These are phyloP conservation scores for Aspergillus flavus DNA, from an alignment of 2,329 filamentous ascomycete species.

Conservation along the genomic window DNA sequence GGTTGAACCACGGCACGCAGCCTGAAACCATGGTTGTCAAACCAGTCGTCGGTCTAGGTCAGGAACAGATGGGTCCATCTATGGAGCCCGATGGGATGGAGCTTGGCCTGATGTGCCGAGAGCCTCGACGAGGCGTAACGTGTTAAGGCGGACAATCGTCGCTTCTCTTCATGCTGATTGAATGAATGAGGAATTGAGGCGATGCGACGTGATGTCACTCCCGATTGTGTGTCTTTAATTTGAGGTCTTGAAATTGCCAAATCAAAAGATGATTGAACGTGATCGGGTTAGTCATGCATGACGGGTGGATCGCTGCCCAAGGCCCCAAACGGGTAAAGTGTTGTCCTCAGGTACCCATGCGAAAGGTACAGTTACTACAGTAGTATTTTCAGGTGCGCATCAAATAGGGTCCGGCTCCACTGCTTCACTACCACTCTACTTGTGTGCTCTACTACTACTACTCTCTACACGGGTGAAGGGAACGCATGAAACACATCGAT, in stretches of 20 bases:
- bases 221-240: background rate
- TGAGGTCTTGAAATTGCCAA: background rate
- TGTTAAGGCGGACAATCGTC: background rate
- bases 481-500: background rate
- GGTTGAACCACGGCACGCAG: conserved; percentile 13
- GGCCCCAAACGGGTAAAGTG: background rate
- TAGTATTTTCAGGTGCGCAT: background rate
- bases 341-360: background rate
- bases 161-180: background rate
- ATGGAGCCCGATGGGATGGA: background rate
- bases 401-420: background rate
- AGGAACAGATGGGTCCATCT: conserved; percentile 11
- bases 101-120: background rate
- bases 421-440: background rate
- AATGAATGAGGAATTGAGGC: background rate
- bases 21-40: conserved; percentile 1
- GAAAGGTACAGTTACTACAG: background rate
- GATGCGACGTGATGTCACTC: conserved; percentile 6
- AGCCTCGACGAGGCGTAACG: background rate
- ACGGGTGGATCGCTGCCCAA: background rate
- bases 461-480: background rate
- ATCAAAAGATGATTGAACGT: background rate
- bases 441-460: background rate
- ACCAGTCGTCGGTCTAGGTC: conserved; percentile 3
- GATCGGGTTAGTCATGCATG: conserved; percentile 1